A percentile compares a stretch with the other conserved stretches of the same genome.
These are phyloP conservation scores for Hymenoscyphus fructigenus DNA, from an alignment of 2,329 filamentous ascomycete species.

Conservation along the genomic window DNA sequence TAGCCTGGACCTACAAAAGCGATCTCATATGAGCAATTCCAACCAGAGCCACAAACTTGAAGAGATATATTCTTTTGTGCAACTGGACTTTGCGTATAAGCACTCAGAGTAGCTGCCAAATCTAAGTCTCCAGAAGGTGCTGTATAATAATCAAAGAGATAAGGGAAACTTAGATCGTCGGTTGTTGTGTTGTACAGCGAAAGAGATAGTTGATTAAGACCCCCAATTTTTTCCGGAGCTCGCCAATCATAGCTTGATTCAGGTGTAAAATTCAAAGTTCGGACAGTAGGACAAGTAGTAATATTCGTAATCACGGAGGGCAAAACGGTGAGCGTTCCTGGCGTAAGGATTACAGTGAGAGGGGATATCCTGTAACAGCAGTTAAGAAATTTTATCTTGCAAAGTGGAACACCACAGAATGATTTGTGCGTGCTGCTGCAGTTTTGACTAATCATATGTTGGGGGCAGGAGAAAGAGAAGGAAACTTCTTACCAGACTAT, in stretches of 20 bases:
- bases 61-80: neutral
- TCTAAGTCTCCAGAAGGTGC: neutral
- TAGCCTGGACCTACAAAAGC: constrained; percentile 10
- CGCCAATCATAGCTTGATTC: constrained; percentile 9
- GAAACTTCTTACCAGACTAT: constrained; percentile 11
- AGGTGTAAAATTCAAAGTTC: constrained; percentile 9
- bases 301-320: neutral
- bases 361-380: constrained; percentile 3
- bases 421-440: neutral
- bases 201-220: neutral
- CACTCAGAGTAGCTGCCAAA: neutral
- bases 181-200: constrained; percentile 7
- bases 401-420: neutral
- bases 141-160: constrained; percentile 10
- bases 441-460: neutral
- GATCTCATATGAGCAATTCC: constrained; percentile 12
- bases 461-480: neutral
- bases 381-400: neutral
- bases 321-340: constrained; percentile 9
- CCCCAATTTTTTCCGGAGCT: neutral
- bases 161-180: neutral
- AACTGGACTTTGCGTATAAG: constrained; percentile 6
- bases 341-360: constrained; percentile 8
- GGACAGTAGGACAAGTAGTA: constrained; percentile 4
- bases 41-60: constrained; percentile 8